A percentile compares a stretch with the other conserved stretches of the same genome.
These are phyloP conservation scores for Dendrothele bispora DNA, from an alignment of 768 basidiomycete species.

Conservation along the genomic window DNA sequence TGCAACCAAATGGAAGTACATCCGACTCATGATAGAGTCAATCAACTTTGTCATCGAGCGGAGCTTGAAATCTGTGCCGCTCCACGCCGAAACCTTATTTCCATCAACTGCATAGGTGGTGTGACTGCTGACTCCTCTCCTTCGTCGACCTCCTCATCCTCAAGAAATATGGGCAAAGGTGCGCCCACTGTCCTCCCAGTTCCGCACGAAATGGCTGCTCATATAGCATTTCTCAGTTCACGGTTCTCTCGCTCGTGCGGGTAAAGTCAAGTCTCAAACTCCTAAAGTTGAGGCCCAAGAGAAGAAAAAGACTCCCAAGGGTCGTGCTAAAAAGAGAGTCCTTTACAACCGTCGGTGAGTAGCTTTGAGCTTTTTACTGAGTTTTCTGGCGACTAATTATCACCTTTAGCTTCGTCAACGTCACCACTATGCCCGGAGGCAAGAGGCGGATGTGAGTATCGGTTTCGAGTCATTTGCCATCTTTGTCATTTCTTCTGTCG, in stretches of 20 bases:
- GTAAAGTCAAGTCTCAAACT: conserved; percentile 98
- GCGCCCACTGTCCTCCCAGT: not conserved
- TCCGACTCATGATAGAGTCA: too few relatives aligned
- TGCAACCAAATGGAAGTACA: too few relatives aligned
- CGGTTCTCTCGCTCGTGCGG: conserved; percentile 99
- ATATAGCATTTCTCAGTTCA: conserved; percentile 58
- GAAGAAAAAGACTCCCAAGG: conserved; percentile 98
- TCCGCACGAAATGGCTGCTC: not conserved
- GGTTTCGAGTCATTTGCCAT: conserved; percentile 8
- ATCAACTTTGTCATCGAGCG: too few relatives aligned
- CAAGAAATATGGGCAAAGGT: conserved; percentile 74
- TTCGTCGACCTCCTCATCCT: conserved; percentile 26
- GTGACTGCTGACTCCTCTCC: too few relatives aligned
- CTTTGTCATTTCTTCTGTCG: conserved; percentile 3
- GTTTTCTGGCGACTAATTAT: conserved; percentile 6
- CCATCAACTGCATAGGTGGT: too few relatives aligned
- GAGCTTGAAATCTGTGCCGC: too few relatives aligned
- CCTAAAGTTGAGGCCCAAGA: conserved; percentile 99
- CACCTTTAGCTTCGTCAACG: conserved; percentile 79
- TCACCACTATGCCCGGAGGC: conserved; percentile 86
- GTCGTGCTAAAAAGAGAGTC: conserved; percentile 95
- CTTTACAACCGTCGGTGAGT: conserved; percentile 91
- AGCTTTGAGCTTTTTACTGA: conserved; percentile 1
- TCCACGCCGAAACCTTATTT: too few relatives aligned
- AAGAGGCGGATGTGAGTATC: conserved; percentile 93